phyloP scores from a whole-genome alignment of 2,329 filamentous ascomycete genomes.

The Epichloe hybrida region DNA sequence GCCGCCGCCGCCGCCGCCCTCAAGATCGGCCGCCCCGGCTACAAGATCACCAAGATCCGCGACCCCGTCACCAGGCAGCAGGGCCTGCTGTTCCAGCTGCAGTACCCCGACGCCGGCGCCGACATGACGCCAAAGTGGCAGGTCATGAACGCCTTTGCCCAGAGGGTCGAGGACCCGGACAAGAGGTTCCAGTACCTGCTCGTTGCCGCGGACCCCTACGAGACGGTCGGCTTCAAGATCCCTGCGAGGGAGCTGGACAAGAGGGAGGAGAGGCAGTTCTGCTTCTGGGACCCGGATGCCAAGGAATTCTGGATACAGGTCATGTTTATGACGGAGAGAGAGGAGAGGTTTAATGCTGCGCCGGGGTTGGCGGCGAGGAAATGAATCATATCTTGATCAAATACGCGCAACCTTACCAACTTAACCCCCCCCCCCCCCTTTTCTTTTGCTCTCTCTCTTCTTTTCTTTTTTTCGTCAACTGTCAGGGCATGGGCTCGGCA shows the following conservation, averaged over 20 bases:
- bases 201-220: conserved; percentile 92
- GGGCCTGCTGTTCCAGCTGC: conserved; percentile 87
- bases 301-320: conserved; percentile 98
- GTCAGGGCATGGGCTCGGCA: not conserved
- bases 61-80: conserved; percentile 81
- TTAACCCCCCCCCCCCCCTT: too few relatives aligned
- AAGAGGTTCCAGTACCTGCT: conserved; percentile 90
- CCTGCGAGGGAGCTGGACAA: conserved; percentile 88
- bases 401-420: too few relatives aligned
- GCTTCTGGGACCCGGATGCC: conserved; percentile 87
- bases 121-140: conserved; percentile 71
- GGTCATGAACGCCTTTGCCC: conserved; percentile 96
- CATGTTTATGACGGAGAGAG: conserved; percentile 95
- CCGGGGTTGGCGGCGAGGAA: conserved; percentile 42
- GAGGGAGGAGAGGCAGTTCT: conserved; percentile 77
- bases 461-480: not conserved
- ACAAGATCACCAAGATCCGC: conserved; percentile 93
- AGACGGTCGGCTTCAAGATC: conserved; percentile 93
- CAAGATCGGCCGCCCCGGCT: conserved; percentile 91
- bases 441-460: too few relatives aligned
- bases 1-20: too few relatives aligned
- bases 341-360: conserved; percentile 68
- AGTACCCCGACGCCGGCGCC: conserved; percentile 78
- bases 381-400: conserved; percentile 12
- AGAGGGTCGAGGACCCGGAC: conserved; percentile 89